These are phyloP conservation scores for Neoboletus magnificus DNA, from an alignment of 768 basidiomycete genomes.

Conservation along the genomic window DNA sequence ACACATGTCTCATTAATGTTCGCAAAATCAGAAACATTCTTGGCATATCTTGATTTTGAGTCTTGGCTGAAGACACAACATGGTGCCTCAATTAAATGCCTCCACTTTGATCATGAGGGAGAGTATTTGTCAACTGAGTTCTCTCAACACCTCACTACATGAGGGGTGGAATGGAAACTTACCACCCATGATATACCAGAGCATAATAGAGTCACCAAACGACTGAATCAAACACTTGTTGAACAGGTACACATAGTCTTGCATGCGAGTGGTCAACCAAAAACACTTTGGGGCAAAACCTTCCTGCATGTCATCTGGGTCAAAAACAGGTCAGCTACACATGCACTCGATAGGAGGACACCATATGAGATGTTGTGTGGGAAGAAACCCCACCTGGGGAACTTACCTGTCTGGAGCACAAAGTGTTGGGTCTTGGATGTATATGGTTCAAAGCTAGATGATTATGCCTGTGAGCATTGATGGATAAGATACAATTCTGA, in stretches of 20 bases:
- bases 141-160: accelerated
- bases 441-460: background rate
- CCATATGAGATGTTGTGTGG: background rate
- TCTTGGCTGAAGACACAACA: too few relatives aligned
- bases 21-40: too few relatives aligned
- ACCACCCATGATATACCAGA: background rate
- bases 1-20: too few relatives aligned
- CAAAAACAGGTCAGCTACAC: background rate
- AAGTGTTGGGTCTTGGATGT: background rate
- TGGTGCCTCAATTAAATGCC: too few relatives aligned
- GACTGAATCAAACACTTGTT: background rate
- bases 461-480: background rate
- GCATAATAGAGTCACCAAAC: background rate
- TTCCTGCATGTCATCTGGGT: background rate
- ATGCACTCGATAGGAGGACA: background rate
- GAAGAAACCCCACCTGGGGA: background rate
- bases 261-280: slow-evolving; percentile 5
- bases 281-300: too few relatives aligned
- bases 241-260: slow-evolving; percentile 7
- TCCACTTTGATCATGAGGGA: too few relatives aligned
- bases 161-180: background rate
- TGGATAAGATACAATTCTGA: background rate
- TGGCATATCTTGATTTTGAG: too few relatives aligned
- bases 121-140: background rate
- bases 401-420: background rate